Evolutionary conservation across 345 rosid genomes (phyloP), one percentile per base, ranked within the genome.

Genomic region (Pistacia vera): DNA sequence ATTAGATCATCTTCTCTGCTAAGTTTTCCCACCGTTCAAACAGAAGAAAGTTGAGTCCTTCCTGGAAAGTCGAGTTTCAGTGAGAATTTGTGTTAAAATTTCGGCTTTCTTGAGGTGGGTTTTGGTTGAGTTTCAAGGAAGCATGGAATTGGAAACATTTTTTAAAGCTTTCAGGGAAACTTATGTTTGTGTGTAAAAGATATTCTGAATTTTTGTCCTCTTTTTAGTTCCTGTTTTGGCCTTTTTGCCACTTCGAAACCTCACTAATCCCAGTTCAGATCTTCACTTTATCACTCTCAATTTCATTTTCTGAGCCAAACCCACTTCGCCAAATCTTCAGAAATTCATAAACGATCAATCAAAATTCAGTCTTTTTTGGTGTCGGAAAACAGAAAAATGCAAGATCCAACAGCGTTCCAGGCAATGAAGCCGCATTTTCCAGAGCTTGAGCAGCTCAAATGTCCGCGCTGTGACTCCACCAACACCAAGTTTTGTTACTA

Each of bases 401-500:
- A 91, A 83, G 92, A 89, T 75, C 81, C 81, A 57, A 60, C 90
- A 61, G 38, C 86, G 60, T 80, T 80, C 61, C 86, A 78, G 36
- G 55, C 82, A 55, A 63, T 74, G 72, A 85, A 79, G 78, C 87
- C 89, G 2, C 88, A 80, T 70, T 90, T 91, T 75, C 97, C 92
- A 18, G 98, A 95, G 84, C 92, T 84, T 78, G 95, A 90, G 75
- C 92, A 92, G 81, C 85, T 94, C 1, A 88, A 88, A 70, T 91
- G 93, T 22, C 96, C 96, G 2, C 93, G 93, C 16, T 91, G 96
- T 62, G 89, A 90, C 48, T 91, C 97, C 1, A 69, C 78, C 66
- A 90, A 94, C 92, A 94, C 98, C 66, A 94, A 94, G 54, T 94
- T 94, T 90, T 94, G 98, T 83, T 94, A 92, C 90, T 94, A 88